Evolutionary conservation across 176 grass and related monocot genomes (phyloP).

Genomic region (Leersia perrieri): DNA sequence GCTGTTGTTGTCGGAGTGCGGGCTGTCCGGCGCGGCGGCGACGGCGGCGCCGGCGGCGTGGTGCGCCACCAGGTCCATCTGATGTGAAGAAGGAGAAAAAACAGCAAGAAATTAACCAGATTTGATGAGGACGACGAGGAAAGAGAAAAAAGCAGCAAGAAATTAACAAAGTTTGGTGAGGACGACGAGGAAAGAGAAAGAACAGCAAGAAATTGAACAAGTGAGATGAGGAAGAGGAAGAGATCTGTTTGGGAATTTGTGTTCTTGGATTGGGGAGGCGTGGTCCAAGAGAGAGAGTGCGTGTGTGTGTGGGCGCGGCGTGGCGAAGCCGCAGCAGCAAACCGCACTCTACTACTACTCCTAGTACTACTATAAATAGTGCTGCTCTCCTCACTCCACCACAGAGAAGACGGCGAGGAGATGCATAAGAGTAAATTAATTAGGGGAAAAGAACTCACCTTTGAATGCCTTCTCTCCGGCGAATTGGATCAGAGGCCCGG

Average conservation of each 20-base stretch:
- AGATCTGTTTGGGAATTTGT: slow-evolving; percentile 54
- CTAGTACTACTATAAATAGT: slow-evolving; percentile 17
- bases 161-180: too few relatives aligned
- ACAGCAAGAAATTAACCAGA: too few relatives aligned
- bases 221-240: slow-evolving; percentile 6
- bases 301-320: neutral
- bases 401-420: neutral
- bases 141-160: too few relatives aligned
- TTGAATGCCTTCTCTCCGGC: neutral
- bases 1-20: slow-evolving; percentile 50
- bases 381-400: neutral
- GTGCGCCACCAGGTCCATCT: slow-evolving; percentile 73
- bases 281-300: slow-evolving; percentile 7
- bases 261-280: slow-evolving; percentile 29
- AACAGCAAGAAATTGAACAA: too few relatives aligned
- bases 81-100: too few relatives aligned
- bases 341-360: neutral
- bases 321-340: neutral
- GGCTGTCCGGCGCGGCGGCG: slow-evolving; percentile 59
- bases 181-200: too few relatives aligned
- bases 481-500: neutral
- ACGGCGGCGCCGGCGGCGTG: too few relatives aligned
- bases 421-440: too few relatives aligned
- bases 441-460: neutral
- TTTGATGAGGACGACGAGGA: too few relatives aligned